Base-by-base conservation (phyloP, 495 filamentous ascomycete genomes). In the Halenospora varia region DNA sequence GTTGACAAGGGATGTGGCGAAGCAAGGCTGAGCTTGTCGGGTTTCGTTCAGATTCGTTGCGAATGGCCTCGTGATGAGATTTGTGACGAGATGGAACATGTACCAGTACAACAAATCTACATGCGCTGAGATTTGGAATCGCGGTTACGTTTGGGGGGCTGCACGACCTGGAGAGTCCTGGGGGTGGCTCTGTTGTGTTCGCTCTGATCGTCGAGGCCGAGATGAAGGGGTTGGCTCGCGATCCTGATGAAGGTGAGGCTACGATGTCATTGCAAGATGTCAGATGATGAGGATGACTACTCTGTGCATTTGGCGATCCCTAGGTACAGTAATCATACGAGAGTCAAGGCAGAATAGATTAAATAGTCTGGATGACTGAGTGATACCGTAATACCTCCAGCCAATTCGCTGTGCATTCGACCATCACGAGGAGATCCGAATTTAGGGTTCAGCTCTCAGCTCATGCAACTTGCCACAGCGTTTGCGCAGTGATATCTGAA, bases 381-480 rank as follows among this genome's bases (percentile, higher is more conserved):
- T 6, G 6, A 20, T 20, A 15, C 24, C 25, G 44, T 49, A 24
- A n/a, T 26, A 24, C 45, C 13, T 45, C 40, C 53, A 56, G 48
- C 45, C 6, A 18, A 48, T 40, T 40, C 35, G 9, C 18, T 45
- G 4, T 6, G 13, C 42, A 17, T 17, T 45, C 4, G n/a, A 4
- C 26, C 19, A 50, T 57, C 55, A 57, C 55, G 55, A 57, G 55
- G 22, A 25, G 13, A 8, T 26, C n/a, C 13, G 42, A 45, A 4
- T 45, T 35, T 35, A 15, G 42, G 13, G 13, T 45, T 45, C 42
- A 45, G 42, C 42, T 45, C 42, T 51, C 55, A 51, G 55, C 48
- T 57, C 47, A 57, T 51, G 55, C 47, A 45, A 51, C 40, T 48
- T 18, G 47, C 55, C 46, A 57, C 55, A 51, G 55, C 46, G 20